Percentiles rank a stretch among this genome's conserved stretches.
Evolutionary conservation across 2,329 filamentous ascomycete species (phyloP).

Genomic region (Daldinia sp.): DNA sequence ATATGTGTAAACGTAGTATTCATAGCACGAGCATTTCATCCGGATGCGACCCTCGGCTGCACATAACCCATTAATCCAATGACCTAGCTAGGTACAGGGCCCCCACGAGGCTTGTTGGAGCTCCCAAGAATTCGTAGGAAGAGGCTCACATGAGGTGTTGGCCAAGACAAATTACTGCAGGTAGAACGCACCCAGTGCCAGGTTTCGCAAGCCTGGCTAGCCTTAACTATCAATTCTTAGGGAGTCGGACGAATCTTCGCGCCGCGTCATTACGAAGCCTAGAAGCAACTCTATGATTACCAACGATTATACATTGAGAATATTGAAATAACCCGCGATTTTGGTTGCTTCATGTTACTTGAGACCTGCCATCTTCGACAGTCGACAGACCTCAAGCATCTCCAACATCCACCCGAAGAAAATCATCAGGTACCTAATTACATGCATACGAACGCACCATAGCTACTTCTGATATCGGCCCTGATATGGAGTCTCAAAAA

Average conservation of each 20-base stretch:
- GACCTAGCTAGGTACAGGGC: not conserved
- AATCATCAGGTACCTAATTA: slow-evolving; percentile 15
- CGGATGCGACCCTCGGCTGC: slow-evolving; percentile 30
- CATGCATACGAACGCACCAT: slow-evolving; percentile 5
- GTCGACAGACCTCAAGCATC: not conserved
- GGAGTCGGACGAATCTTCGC: not conserved
- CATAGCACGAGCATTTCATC: slow-evolving; percentile 21
- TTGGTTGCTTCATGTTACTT: not conserved
- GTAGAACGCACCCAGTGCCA: not conserved
- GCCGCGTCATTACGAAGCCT: slow-evolving; percentile 5
- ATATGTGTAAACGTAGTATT: slow-evolving; percentile 10
- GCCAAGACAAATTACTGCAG: slow-evolving; percentile 25
- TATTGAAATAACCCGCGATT: not conserved
- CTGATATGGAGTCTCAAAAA: not conserved
- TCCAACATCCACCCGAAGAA: not conserved
- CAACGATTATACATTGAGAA: not conserved
- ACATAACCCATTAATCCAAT: slow-evolving; percentile 12
- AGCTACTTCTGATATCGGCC: slow-evolving; percentile 10
- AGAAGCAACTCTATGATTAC: not conserved
- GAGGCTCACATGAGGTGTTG: slow-evolving; percentile 27
- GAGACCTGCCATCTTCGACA: slow-evolving; percentile 16
- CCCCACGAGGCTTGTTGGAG: slow-evolving; percentile 15
- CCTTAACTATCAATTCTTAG: not conserved
- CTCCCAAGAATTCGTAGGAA: slow-evolving; percentile 1
- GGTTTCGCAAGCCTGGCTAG: not conserved